Evolutionary conservation across 306 rosid species (phyloP), one percentile per base, ranked within the genome.

Genomic region (Quercus alba): DNA sequence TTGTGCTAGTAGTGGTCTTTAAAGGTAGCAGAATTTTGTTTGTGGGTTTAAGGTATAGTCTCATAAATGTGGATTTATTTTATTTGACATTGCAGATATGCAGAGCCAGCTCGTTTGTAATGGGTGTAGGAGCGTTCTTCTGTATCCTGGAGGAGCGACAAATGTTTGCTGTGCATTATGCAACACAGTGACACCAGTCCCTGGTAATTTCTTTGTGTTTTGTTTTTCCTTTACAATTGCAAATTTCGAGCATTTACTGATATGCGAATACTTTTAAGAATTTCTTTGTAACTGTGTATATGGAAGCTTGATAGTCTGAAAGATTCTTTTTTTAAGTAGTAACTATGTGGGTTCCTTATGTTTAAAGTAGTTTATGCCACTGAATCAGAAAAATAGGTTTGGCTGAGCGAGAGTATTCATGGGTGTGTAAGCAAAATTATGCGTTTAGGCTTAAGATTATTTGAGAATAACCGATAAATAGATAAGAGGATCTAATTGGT

Each of bases 151-250:
- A 87, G 99, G 98, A 81, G 97, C 99, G 57, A 80, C 98, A 58
- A 93, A 93, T 86, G 97, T 96, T 74, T 93, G 99, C 77, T 96
- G 99, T 82, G 98, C 97, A 52, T 76, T 93, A 76, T 96, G 99
- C 92, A 93, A 78, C 78, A 67, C 94, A 73, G 79, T 96, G 54
- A 91, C 98, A 81, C 77, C 97, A 3, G 97, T 95, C 82, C 97
- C 97, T 23, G 97, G 99, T 91, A 87, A 80, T 73, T 79, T 62
- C 25, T 7, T 9, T 46, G 2, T 46, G 4, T 10, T 46, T 56
- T 59, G 15, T 59, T 33, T 20, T 26, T 77, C 33, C 55, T 8
- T 68, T 38, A 13, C 30, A 57, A 25, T 77, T 70, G 52, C 52
- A 33, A 51, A 44, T 73, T 84, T 17, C 76, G 12, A 49, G 54